These are phyloP conservation scores for Kregervanrija fluxuum DNA, from an alignment of 805 yeast genomes.

Conservation along the genomic window DNA sequence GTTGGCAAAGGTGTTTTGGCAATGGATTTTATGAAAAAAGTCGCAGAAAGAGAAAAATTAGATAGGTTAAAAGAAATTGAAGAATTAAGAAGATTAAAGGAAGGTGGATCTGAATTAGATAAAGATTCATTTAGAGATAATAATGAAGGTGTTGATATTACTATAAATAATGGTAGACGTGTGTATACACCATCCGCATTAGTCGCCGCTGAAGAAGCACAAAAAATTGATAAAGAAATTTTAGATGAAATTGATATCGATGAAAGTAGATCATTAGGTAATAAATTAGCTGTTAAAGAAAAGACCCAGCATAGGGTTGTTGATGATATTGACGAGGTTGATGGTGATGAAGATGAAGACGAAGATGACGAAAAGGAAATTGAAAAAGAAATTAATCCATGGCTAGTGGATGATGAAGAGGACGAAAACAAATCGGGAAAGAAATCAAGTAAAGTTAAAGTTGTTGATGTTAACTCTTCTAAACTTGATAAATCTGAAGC, in stretches of 20 bases:
- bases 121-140: conserved; percentile 27
- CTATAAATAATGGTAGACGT: conserved; percentile 71
- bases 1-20: conserved; percentile 86
- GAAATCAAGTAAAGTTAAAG: conserved; percentile 38
- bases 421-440: conserved; percentile 16
- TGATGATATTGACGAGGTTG: conserved; percentile 1
- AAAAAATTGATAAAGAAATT: conserved; percentile 30
- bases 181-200: conserved; percentile 61
- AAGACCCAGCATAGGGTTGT: conserved; percentile 4
- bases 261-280: conserved; percentile 38
- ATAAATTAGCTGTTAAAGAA: conserved; percentile 27
- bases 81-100: conserved; percentile 41
- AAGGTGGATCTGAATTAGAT: conserved; percentile 36
- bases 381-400: conserved; percentile 38
- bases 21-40: conserved; percentile 94
- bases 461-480: conserved; percentile 45
- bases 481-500: conserved; percentile 40
- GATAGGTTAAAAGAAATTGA: conserved; percentile 50
- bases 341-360: conserved; percentile 8
- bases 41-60: conserved; percentile 61
- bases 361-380: conserved; percentile 8
- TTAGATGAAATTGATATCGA: conserved; percentile 44
- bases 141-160: conserved; percentile 38
- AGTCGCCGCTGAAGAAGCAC: conserved; percentile 30
- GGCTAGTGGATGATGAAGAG: conserved; percentile 34